Percentiles rank a stretch among this genome's conserved stretches.
Conservation (phyloP, 768 basidiomycete genomes). For the Amanita subjunquillea region DNA sequence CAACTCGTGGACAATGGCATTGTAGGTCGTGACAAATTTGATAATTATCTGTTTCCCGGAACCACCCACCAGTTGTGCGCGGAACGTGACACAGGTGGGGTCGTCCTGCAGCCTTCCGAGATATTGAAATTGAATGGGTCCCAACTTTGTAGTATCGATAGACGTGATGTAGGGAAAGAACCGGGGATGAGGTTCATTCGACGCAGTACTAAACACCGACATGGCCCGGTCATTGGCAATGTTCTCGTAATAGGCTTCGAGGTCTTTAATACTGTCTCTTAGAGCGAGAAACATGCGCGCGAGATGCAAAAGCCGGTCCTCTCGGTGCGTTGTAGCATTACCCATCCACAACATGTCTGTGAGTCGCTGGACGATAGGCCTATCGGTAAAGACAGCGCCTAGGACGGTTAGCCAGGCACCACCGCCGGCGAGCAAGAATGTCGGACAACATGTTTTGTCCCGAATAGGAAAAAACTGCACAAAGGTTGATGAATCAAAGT, state of each 20-base stretch:
- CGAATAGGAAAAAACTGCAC: neutral
- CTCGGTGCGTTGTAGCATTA: constrained; percentile 12
- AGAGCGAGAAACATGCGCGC: constrained; percentile 10
- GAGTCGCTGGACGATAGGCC: constrained; percentile 12
- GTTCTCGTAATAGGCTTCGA: constrained; percentile 8
- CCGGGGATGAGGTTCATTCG: constrained; percentile 10
- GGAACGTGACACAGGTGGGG: constrained; percentile 9
- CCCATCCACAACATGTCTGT: constrained; percentile 14
- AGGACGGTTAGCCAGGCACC: constrained; percentile 7
- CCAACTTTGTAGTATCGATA: neutral
- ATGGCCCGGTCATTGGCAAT: neutral
- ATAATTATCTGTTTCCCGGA: constrained; percentile 1
- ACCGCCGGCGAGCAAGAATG: constrained; percentile 19
- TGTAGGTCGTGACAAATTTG: constrained; percentile 7
- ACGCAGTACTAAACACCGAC: neutral
- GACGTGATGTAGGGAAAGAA: constrained; percentile 12
- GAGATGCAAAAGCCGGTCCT: constrained; percentile 9
- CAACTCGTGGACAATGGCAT: constrained; percentile 5
- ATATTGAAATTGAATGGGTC: constrained; percentile 7
- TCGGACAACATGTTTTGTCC: constrained; percentile 17
- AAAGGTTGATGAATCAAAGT: neutral
- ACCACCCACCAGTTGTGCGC: constrained; percentile 1
- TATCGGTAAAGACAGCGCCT: constrained; percentile 11
- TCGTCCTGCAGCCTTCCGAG: constrained; percentile 6
- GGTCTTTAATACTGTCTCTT: constrained; percentile 7